phyloP scores from a whole-genome alignment of 164 flowering plant species.

The Santalum album region DNA sequence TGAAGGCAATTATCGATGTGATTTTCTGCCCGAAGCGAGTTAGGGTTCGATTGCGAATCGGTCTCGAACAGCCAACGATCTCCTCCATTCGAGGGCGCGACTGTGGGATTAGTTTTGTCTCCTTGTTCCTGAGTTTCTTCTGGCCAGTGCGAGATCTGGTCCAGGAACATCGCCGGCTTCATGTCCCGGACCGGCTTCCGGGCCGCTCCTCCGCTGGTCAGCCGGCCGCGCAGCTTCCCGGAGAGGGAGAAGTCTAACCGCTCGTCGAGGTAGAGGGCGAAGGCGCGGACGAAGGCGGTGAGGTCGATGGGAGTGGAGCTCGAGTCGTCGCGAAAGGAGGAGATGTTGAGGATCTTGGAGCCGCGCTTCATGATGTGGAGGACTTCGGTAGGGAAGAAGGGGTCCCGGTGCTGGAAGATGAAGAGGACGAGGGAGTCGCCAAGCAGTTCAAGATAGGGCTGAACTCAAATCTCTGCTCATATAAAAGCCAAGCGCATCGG shows the following conservation, averaged over 20 bases:
- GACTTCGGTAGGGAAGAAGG: conserved; percentile 63
- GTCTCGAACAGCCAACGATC: conserved; percentile 39
- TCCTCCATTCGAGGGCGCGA: conserved; percentile 22
- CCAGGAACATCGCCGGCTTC: conserved; percentile 62
- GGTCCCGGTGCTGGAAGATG: conserved; percentile 68
- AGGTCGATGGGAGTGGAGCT: conserved; percentile 69
- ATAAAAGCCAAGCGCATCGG: too few species aligned
- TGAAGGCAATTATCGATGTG: conserved; percentile 45
- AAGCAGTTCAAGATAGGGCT: too few species aligned
- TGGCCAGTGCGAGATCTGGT: conserved; percentile 56
- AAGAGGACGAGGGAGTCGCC: conserved; percentile 51
- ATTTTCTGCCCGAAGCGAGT: too few species aligned
- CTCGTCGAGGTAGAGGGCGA: conserved; percentile 76
- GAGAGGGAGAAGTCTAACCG: conserved; percentile 59
- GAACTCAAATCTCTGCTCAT: too few species aligned
- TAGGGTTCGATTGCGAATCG: neutral
- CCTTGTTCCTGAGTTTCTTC: too few species aligned
- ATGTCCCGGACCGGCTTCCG: too few species aligned
- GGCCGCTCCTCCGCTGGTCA: conserved; percentile 27
- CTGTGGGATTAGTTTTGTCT: too few species aligned
- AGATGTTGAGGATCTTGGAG: conserved; percentile 56
- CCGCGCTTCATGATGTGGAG: conserved; percentile 60
- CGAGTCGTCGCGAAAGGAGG: conserved; percentile 58
- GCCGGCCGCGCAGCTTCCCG: conserved; percentile 50
- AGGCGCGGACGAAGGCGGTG: conserved; percentile 67